phyloP scores from a whole-genome alignment of 2,329 filamentous ascomycete genomes.

The Fusarium sp. region DNA sequence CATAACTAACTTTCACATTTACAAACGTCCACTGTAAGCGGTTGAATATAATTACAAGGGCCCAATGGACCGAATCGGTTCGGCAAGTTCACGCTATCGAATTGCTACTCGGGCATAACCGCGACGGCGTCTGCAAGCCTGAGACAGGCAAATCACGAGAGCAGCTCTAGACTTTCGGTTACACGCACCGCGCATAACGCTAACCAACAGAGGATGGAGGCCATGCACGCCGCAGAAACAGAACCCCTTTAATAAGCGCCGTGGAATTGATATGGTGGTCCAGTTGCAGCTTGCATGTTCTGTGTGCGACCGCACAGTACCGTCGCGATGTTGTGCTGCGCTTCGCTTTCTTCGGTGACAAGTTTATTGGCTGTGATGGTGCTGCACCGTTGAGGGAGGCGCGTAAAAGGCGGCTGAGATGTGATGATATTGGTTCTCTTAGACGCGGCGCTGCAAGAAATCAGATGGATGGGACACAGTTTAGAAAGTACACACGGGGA shows the following conservation, averaged over 20 bases:
- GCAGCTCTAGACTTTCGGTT: slow-evolving; percentile 22
- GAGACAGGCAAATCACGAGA: slow-evolving; percentile 32
- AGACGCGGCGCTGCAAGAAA: slow-evolving; percentile 38
- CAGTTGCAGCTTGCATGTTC: slow-evolving; percentile 8
- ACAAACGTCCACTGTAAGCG: background rate
- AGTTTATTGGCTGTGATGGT: slow-evolving; percentile 16
- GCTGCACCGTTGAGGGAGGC: slow-evolving; percentile 28
- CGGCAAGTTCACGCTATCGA: slow-evolving; percentile 8
- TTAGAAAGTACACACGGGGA: slow-evolving; percentile 1
- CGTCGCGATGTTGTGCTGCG: slow-evolving; percentile 19
- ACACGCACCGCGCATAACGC: slow-evolving; percentile 17
- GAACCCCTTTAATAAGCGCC: slow-evolving; percentile 28
- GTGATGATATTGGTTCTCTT: slow-evolving; percentile 17
- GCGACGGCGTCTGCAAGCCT: slow-evolving; percentile 26
- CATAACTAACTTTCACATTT: background rate
- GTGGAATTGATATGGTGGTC: slow-evolving; percentile 11
- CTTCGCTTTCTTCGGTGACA: background rate
- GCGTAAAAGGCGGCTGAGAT: slow-evolving; percentile 39
- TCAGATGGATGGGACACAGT: background rate
- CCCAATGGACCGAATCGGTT: background rate
- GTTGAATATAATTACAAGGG: background rate
- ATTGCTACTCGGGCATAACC: slow-evolving; percentile 24
- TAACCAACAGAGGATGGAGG: slow-evolving; percentile 1
- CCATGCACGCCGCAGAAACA: background rate
- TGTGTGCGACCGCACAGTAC: slow-evolving; percentile 18